A percentile compares a stretch with the other conserved stretches of the same genome.
Conservation (phyloP, 495 filamentous ascomycete genomes). For the Xanthoparmelia taractica region DNA sequence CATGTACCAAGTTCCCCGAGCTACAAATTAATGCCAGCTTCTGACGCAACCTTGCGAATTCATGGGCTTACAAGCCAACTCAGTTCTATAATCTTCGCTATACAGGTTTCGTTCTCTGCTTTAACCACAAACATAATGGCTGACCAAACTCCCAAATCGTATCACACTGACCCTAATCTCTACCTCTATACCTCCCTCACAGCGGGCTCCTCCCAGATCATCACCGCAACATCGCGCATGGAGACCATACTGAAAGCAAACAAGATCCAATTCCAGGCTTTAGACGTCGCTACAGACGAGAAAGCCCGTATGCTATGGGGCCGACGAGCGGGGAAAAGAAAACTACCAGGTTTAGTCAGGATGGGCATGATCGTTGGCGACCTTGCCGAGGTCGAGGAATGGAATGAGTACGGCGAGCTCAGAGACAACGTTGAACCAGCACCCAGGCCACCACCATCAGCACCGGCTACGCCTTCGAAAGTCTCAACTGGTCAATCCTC, state of each 20-base stretch:
- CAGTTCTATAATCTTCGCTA: too few species aligned
- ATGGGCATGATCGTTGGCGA: conserved; percentile 81
- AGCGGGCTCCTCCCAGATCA: conserved; percentile 94
- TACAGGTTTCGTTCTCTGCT: not conserved
- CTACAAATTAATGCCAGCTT: too few species aligned
- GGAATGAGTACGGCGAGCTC: conserved; percentile 97
- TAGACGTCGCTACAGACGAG: conserved; percentile 90
- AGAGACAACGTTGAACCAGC: conserved; percentile 61
- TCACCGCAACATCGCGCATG: conserved; percentile 88
- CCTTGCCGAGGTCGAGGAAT: conserved; percentile 89
- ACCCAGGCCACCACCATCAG: conserved; percentile 44
- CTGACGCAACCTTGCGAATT: too few species aligned
- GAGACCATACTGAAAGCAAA: conserved; percentile 96
- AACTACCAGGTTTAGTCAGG: conserved; percentile 83
- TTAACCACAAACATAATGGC: conserved; percentile 32
- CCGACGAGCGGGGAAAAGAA: conserved; percentile 67
- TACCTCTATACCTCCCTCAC: conserved; percentile 94
- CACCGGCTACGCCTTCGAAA: conserved; percentile 28
- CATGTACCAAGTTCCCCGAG: too few species aligned
- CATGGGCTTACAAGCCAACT: too few species aligned
- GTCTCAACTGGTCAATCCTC: conserved; percentile 27
- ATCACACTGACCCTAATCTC: conserved; percentile 68
- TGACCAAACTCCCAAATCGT: conserved; percentile 45
- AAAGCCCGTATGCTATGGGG: conserved; percentile 87
- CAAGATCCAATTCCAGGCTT: conserved; percentile 80